Evolutionary conservation across 2,329 filamentous ascomycete species (phyloP), one percentile per base, ranked within the genome.

Genomic region (Leptographium lundbergii): DNA sequence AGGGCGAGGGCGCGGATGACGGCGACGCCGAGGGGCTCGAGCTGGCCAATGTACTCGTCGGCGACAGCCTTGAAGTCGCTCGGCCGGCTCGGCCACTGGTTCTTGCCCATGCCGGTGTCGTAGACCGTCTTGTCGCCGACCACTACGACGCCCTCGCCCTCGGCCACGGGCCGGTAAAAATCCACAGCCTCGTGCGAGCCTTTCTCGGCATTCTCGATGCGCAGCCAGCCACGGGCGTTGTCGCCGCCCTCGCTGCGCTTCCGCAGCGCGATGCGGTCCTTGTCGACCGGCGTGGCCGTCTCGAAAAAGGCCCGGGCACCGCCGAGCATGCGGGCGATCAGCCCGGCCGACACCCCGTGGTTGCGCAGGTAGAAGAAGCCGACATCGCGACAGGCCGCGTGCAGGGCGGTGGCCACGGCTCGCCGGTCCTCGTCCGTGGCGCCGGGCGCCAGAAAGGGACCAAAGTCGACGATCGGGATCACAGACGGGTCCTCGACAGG

Each of bases 351-450:
- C 27, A 80, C 73, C 2, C 77, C 75, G 59, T 80, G 78, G 59
- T 79, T 77, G 61, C 70, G 71, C 61, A 81, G 70, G 67, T 81
- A 81, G 68, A 81, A 81, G 69, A 81, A 81, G 25, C 59, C 59
- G 7, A 62, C 59, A 7, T 61, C 57, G 29, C 57, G 55, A 51
- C 61, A 61, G 19, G 59, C 61, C 25, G 19, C 48, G 32, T 59
- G 54, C 48, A 59, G 4, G 5, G 17, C 47, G 2, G 17, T n/a
- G 1, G 58, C 58, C 17, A 59, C 58, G 6, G 22, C 10, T 5
- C 6, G 6, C 5, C 25, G 22, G 25, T 59, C 54, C 34, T 42
- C 54, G 3, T 25, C n/a, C 7, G 54, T 54, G 11, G 54, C 36
- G 4, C 17, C 39, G 10, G 34, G 34, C 13, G 24, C 58, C n/a